Conservation (phyloP, 257 asterid species). For the Penstemon eatonii region DNA sequence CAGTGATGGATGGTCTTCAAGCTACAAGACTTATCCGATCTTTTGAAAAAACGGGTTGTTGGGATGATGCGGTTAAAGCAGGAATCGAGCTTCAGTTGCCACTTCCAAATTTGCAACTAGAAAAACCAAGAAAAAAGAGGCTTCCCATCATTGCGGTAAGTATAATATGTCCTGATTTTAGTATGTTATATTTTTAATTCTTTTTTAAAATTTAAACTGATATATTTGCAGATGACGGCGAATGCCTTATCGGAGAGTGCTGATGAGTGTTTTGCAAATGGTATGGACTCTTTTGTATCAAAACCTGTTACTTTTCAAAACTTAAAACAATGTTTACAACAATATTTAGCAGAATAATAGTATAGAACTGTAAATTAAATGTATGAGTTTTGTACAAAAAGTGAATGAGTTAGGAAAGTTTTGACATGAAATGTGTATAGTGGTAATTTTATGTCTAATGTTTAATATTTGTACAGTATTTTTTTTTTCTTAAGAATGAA, state of each 20-base stretch:
- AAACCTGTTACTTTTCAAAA: slow-evolving; percentile 77
- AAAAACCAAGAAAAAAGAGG: slow-evolving; percentile 40
- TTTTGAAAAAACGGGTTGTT: slow-evolving; percentile 76
- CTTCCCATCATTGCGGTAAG: slow-evolving; percentile 79
- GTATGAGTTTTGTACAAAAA: slow-evolving; percentile 46
- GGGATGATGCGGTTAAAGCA: slow-evolving; percentile 77
- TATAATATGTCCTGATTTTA: not conserved
- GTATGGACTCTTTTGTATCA: slow-evolving; percentile 92
- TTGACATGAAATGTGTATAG: slow-evolving; percentile 40
- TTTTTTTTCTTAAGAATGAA: too few relatives aligned
- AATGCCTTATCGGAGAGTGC: slow-evolving; percentile 83
- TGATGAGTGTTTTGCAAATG: slow-evolving; percentile 83
- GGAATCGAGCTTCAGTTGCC: slow-evolving; percentile 55
- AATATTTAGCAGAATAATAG: slow-evolving; percentile 41
- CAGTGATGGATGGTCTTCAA: slow-evolving; percentile 89
- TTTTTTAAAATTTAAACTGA: too few relatives aligned
- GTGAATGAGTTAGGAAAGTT: slow-evolving; percentile 66
- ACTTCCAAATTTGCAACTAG: slow-evolving; percentile 24
- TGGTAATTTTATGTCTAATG: slow-evolving; percentile 4
- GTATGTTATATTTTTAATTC: too few relatives aligned
- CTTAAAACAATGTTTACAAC: slow-evolving; percentile 67
- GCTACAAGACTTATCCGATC: slow-evolving; percentile 82
- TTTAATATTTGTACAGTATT: too few relatives aligned
- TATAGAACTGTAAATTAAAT: slow-evolving; percentile 36
- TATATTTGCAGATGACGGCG: slow-evolving; percentile 79